These are phyloP conservation scores for Isoetes engelmannii DNA, from an alignment of 83 land plant species.

Conservation along the genomic window DNA sequence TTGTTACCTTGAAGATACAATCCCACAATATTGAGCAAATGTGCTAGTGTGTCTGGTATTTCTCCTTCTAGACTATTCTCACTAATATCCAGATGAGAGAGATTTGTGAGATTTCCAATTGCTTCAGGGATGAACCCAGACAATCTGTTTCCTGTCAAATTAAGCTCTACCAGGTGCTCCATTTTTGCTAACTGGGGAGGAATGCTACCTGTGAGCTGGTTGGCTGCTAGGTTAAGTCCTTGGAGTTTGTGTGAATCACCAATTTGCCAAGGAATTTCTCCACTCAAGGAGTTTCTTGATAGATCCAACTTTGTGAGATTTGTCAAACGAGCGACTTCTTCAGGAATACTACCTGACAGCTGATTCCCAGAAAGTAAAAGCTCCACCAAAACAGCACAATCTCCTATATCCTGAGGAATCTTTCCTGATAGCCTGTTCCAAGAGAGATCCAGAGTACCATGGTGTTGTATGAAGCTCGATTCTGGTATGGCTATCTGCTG, in stretches of 20 bases:
- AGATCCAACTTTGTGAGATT: conserved; percentile 19
- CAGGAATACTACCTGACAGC: conserved; percentile 15
- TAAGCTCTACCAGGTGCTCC: conserved; percentile 11
- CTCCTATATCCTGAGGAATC: conserved; percentile 18
- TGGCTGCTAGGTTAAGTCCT: conserved; percentile 9
- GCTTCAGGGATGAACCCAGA: conserved; percentile 8
- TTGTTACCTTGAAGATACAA: not conserved
- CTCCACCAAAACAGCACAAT: conserved; percentile 19
- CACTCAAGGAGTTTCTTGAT: conserved; percentile 12
- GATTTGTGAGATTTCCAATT: conserved; percentile 1
- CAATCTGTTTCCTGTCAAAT: conserved; percentile 4
- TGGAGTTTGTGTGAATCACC: conserved; percentile 13
- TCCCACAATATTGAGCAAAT: conserved; percentile 2
- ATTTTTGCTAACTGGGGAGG: not conserved
- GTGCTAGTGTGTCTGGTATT: conserved; percentile 2
- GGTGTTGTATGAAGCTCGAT: conserved; percentile 24
- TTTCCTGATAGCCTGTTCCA: conserved; percentile 17
- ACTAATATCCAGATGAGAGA: conserved; percentile 11
- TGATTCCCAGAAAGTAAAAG: conserved; percentile 18
- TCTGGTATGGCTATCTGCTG: conserved; percentile 15
- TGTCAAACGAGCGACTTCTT: conserved; percentile 12
- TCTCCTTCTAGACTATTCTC: not conserved
- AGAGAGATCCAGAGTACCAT: conserved; percentile 21
- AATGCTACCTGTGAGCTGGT: conserved; percentile 13
- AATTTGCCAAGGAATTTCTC: conserved; percentile 6